Evolutionary conservation across 2,329 filamentous ascomycete species (phyloP), one percentile per base, ranked within the genome.

Genomic region (Beauveria caledonica): DNA sequence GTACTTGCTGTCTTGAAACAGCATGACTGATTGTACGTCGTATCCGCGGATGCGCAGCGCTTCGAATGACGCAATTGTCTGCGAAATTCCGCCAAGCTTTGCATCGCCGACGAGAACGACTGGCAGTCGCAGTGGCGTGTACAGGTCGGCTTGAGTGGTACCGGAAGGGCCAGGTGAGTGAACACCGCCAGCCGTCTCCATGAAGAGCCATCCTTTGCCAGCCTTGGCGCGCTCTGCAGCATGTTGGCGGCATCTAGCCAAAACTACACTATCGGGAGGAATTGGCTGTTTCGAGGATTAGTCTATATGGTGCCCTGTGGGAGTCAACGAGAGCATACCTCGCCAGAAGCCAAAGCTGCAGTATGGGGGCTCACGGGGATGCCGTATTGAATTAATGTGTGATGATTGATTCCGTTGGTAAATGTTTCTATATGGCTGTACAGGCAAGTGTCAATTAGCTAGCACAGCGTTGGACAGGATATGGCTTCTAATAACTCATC

Each of bases 161-260:
- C 89, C 89, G 40, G 87, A 89, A 1, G 90, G 90, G 0, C 83
- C 83, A 0, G 90, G 90, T 0, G 89, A 93, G 63, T 93, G 85
- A 0, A 93, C 88, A 1, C 90, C 90, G 1, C 90, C 90, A 1
- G 90, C 90, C 1, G 90, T 94, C 70, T 95, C 90, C 50, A 94
- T 77, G 51, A 95, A 80, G 1, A 89, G 74, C 72, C 86, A 84
- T n/a, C 82, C 82, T 50, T 75, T 70, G 5, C 74, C 73, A 2
- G 66, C 65, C 21, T 69, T 66, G 3, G 80, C 77, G 58, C 76
- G 77, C n/a, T 73, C 65, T 7, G 71, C 69, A 1, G 80, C 75
- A 59, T 78, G 74, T 1, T 74, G 68, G 52, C 79, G 75, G 36
- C 86, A 76, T 8, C 74, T 73, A 2, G 72, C 67, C 5, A 86